Evolutionary conservation across 2,329 filamentous ascomycete species (phyloP).

Genomic region (Alternaria sp.): DNA sequence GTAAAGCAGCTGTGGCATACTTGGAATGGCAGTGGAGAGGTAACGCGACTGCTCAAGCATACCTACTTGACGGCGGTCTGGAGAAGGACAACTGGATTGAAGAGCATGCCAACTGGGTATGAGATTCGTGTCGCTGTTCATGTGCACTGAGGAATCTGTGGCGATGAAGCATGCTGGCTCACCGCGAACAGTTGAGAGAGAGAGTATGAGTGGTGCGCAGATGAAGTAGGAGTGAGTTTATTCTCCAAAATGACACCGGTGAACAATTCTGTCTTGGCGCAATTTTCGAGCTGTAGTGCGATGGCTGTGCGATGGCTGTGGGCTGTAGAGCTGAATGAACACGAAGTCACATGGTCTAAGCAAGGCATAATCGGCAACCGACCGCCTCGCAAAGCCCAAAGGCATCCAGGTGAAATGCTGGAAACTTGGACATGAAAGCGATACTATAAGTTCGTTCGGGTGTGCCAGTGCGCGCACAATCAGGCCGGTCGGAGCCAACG

Average conservation of each 20-base stretch:
- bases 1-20: constrained; percentile 32
- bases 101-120: constrained; percentile 18
- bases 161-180: neutral
- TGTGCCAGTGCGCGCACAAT: neutral
- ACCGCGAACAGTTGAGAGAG: neutral
- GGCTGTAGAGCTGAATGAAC: constrained; percentile 9
- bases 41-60: constrained; percentile 29
- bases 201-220: neutral
- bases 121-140: neutral
- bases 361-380: neutral
- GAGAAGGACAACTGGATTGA: constrained; percentile 33
- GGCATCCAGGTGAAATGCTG: neutral
- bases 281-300: constrained; percentile 1
- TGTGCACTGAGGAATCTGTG: neutral
- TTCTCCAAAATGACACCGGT: neutral
- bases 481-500: neutral
- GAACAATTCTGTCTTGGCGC: neutral
- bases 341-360: neutral
- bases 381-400: neutral
- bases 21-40: constrained; percentile 32
- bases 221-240: neutral
- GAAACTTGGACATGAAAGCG: neutral
- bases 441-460: neutral
- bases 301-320: constrained; percentile 1
- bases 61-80: constrained; percentile 25